A percentile compares a stretch with the other conserved stretches of the same genome.
Conservation (phyloP, 129 eudicot genomes). For the Artemisia argyi region DNA sequence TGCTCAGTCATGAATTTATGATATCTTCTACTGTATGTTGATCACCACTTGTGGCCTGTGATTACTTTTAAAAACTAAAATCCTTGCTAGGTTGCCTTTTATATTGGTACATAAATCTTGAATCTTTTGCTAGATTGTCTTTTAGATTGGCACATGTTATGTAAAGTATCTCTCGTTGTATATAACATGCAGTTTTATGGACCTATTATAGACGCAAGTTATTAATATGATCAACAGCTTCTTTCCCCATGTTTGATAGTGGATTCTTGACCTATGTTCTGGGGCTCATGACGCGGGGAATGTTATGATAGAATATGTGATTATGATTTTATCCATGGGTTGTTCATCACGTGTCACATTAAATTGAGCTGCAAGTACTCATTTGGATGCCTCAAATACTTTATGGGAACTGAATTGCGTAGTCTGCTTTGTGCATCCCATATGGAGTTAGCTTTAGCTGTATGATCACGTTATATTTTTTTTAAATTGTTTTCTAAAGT, state of each 20-base stretch:
- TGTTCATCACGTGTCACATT: not conserved
- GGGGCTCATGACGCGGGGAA: not conserved
- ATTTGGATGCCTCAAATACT: not conserved
- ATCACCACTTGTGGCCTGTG: not conserved
- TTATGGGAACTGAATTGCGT: not conserved
- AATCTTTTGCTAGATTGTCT: no score
- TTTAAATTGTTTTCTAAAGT: no score
- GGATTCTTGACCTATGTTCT: not conserved
- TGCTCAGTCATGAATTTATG: not conserved
- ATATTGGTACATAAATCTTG: no score
- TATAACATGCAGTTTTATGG: no score
- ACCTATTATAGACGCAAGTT: no score
- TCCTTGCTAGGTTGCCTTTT: no score
- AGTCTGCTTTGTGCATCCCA: not conserved
- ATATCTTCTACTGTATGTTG: not conserved
- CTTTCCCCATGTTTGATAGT: not conserved
- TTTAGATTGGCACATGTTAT: no score
- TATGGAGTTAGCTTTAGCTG: no score
- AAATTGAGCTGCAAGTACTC: not conserved
- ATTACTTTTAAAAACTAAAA: no score
- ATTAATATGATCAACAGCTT: not conserved
- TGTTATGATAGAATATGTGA: not conserved
- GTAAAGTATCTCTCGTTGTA: no score
- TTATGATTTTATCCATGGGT: not conserved
- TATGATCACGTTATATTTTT: no score